These are phyloP conservation scores for Oemleria cerasiformis DNA, from an alignment of 306 rosid genomes.

Conservation along the genomic window DNA sequence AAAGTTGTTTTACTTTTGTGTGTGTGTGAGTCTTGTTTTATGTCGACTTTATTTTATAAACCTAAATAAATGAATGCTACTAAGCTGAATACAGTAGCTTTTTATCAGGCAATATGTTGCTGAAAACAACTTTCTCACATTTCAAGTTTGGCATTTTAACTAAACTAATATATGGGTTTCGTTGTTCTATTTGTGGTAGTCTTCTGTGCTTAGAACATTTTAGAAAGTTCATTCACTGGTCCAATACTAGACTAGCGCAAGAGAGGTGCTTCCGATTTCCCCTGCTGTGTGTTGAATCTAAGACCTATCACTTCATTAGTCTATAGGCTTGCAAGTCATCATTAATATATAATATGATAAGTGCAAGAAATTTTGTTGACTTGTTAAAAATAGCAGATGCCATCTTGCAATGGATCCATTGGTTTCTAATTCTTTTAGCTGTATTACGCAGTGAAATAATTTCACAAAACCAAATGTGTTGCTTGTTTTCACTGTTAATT, in stretches of 20 bases:
- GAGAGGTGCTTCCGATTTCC: neutral
- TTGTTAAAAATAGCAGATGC: neutral
- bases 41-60: neutral
- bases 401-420: neutral
- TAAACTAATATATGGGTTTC: neutral
- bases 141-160: neutral
- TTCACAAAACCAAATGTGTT: neutral
- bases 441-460: neutral
- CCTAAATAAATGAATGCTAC: neutral
- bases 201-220: neutral
- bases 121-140: neutral
- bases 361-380: no score
- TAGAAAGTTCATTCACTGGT: neutral
- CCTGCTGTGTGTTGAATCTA: no score
- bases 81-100: neutral
- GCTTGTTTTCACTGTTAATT: neutral
- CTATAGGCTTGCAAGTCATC: neutral
- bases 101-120: neutral
- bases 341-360: no score
- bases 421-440: neutral
- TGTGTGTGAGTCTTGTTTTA: neutral
- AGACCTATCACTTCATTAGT: neutral
- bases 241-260: neutral
- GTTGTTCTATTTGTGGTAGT: neutral
- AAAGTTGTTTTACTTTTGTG: neutral